Base-by-base conservation (phyloP, 2,329 filamentous ascomycete genomes). In the Cladophialophora yegresii region DNA sequence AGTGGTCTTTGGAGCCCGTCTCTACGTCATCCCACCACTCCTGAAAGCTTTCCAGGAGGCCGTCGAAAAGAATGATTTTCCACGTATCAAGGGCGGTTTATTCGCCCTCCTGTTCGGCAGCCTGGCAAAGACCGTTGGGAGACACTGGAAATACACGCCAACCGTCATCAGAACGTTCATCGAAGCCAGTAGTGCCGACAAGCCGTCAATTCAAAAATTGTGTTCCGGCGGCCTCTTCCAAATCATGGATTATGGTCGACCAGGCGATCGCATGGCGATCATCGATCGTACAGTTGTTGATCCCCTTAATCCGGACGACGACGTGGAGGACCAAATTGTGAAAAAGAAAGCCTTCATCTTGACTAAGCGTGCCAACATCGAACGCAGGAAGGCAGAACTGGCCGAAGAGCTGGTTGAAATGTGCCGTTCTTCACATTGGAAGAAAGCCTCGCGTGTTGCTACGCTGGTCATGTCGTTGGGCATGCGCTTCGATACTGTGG, bases 131-230 rank as follows among this genome's bases (percentile, higher is more conserved):
- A 96, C 93, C 0, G 85, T 96, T 53, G 86, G 92, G 54, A 89
- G 90, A 61, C 93, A 99, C 75, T 99, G 96, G 96, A 89, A 93
- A 45, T 97, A 93, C 76, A 92, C 95, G 0, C 95, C 96, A 0
- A 85, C 89, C n/a, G 81, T 97, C 55, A 91, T 99, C 80, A 88
- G 89, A 59, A 83, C 95, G 8, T 99, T 96, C 77, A 95, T 99
- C 68, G 87, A 90, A 72, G 92, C 95, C 2, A 93, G 90, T 20
- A 88, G 88, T 40, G 92, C 96, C 16, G 95, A 99, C 77, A 96
- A 96, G 75, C 87, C 92, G 4, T 97, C 93, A 0, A 93, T 99
- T 47, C 95, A 99, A 76, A 92, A 90, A 71, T 84, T 99, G 16
- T 92, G 92, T 13, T 86, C 88, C 0, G 89, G 88, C 40, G 91